Percentiles rank a stretch among this genome's conserved stretches.
phyloP scores from a whole-genome alignment of 2,329 filamentous ascomycete species.

The Aspergillus jensenii region DNA sequence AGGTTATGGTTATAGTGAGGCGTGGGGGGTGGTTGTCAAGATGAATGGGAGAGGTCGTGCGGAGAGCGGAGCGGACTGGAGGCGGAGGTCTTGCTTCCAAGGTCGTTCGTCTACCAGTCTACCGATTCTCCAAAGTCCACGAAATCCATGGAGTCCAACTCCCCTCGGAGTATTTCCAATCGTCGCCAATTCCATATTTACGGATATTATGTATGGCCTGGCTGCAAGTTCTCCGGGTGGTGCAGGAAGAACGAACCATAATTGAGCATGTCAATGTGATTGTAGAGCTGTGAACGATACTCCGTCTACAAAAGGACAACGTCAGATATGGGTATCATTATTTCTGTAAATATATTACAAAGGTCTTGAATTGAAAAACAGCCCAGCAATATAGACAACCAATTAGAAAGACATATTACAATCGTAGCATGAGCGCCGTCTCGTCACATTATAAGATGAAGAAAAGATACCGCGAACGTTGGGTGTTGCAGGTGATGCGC shows the following conservation, averaged over 20 bases:
- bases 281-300: background rate
- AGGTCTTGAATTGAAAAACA: background rate
- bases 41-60: background rate
- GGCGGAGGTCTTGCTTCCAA: background rate
- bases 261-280: no score
- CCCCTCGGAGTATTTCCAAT: no score
- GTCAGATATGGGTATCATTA: slow-evolving; percentile 23
- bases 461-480: background rate
- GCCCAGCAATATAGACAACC: slow-evolving; percentile 6
- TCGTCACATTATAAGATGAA: slow-evolving; percentile 1
- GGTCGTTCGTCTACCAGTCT: background rate
- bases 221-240: no score
- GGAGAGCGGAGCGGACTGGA: background rate
- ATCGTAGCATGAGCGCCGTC: slow-evolving; percentile 16
- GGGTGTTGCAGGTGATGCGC: background rate
- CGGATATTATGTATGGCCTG: no score
- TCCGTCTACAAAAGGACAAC: background rate
- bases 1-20: background rate
- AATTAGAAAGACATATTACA: slow-evolving; percentile 17
- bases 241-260: no score
- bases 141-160: no score
- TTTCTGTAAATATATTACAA: slow-evolving; percentile 22
- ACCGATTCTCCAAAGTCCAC: no score
- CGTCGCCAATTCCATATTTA: no score
- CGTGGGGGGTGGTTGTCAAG: background rate